Conservation (phyloP, 2,329 filamentous ascomycete species). For the Botrytis medusae region DNA sequence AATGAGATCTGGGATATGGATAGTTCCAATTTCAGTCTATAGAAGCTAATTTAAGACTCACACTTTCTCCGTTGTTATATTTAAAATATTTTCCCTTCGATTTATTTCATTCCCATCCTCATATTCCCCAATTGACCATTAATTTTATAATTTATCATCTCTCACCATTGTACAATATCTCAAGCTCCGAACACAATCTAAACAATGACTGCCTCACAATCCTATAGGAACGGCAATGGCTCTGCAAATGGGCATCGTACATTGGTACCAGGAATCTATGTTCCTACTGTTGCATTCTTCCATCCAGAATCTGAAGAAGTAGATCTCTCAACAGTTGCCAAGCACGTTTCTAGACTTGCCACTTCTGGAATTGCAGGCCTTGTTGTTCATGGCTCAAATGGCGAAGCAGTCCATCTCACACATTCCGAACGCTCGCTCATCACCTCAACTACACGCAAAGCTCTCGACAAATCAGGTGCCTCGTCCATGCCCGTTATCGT, state of each 20-base stretch:
- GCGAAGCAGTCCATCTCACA: conserved; percentile 46
- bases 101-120: neutral
- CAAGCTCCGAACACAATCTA: neutral
- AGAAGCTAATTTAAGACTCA: neutral
- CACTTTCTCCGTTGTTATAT: neutral
- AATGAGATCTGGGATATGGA: neutral
- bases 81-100: neutral
- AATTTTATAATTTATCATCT: neutral
- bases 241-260: conserved; percentile 18
- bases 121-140: neutral
- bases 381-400: conserved; percentile 48
- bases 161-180: neutral
- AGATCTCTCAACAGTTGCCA: conserved; percentile 18
- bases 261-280: conserved; percentile 46
- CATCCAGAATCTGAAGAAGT: conserved; percentile 25
- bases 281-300: conserved; percentile 51
- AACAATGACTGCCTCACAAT: conserved; percentile 10
- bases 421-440: conserved; percentile 44
- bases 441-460: conserved; percentile 42
- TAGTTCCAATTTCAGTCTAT: conserved; percentile 6
- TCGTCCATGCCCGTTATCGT: conserved; percentile 44
- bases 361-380: conserved; percentile 35
- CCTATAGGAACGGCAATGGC: neutral
- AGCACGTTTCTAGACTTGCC: conserved; percentile 53
- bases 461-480: conserved; percentile 35